These are phyloP conservation scores for Kwoniella heveanensis DNA, from an alignment of 768 basidiomycete genomes.

Conservation along the genomic window DNA sequence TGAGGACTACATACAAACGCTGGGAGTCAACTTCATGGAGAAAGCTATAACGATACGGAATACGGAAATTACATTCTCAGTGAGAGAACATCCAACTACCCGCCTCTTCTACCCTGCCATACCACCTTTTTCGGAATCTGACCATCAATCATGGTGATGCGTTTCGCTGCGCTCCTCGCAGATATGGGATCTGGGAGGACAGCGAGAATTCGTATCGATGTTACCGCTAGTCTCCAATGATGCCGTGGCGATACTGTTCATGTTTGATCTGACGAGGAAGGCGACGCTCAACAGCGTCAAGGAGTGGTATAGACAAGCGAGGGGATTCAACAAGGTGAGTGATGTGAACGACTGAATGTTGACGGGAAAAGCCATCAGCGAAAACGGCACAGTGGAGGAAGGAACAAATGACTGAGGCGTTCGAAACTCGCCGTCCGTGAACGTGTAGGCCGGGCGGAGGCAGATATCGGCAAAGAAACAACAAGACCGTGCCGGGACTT, in stretches of 20 bases:
- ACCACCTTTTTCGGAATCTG: too few relatives aligned
- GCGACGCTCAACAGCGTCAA: conserved; percentile 97
- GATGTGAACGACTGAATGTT: background rate
- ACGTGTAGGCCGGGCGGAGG: too few relatives aligned
- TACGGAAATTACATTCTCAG: conserved; percentile 97
- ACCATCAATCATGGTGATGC: too few relatives aligned
- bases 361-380: background rate
- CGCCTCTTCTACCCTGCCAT: background rate
- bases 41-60: conserved; percentile 98
- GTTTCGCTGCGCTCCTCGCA: too few relatives aligned
- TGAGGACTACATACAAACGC: conserved; percentile 99
- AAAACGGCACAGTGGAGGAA: too few relatives aligned
- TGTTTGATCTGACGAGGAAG: conserved; percentile 98
- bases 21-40: conserved; percentile 99
- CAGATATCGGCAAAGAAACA: too few relatives aligned
- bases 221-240: conserved; percentile 97
- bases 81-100: conserved; percentile 25
- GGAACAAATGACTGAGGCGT: too few relatives aligned
- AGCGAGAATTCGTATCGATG: conserved; percentile 99
- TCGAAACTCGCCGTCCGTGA: too few relatives aligned
- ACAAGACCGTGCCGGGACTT: background rate
- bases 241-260: conserved; percentile 98
- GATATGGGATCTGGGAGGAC: conserved; percentile 96
- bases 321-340: conserved; percentile 96
- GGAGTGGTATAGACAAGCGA: conserved; percentile 99